Base-by-base conservation (phyloP, 2,329 filamentous ascomycete species). In the Dothideomycetes sp. region DNA sequence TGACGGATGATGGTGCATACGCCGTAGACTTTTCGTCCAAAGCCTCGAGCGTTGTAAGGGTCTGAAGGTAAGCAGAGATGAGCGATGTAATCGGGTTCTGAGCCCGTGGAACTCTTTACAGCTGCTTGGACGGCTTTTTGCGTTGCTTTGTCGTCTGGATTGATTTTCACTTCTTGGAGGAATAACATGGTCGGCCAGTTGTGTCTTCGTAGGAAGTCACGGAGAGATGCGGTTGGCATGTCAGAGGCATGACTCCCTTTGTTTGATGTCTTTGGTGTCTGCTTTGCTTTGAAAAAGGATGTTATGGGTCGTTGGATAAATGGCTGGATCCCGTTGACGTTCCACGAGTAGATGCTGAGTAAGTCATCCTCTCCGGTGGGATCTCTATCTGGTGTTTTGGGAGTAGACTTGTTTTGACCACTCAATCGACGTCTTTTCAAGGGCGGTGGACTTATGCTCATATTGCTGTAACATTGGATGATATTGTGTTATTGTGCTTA, bases 81-180 rank as follows among this genome's bases (percentile, higher is more conserved):
- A 0, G 64, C 55, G 16, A 55, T 52, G 46, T 73, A 73, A 4
- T 49, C 51, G 4, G 65, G 67, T 2, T 53, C 54, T n/a, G 13
- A 29, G 8, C 25, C 31, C 20, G 50, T 45, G 7, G 22, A 30
- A 11, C 42, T 22, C 18, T 57, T 59, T 12, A 68, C 54, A 11
- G 65, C 65, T 34, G 42, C 46, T 43, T 60, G 50, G 5, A 73
- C 56, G 1, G 60, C 59, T 20, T 57, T 49, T 47, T 64, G 58
- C 0, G 61, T 69, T 4, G 56, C 52, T 0, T 28, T 44, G 44
- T 71, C 68, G 6, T 51, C 51, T 1, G 56, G 45, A 13, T 54
- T 58, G 35, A 73, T 68, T 48, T 71, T 71, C 17, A 71, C 63
- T 58, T 72, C 68, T 54, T 72, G 68, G 2, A 71, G 55, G 41